Conservation (phyloP, 1,139 yeast genomes). For the Pichia kudriavzevii region DNA sequence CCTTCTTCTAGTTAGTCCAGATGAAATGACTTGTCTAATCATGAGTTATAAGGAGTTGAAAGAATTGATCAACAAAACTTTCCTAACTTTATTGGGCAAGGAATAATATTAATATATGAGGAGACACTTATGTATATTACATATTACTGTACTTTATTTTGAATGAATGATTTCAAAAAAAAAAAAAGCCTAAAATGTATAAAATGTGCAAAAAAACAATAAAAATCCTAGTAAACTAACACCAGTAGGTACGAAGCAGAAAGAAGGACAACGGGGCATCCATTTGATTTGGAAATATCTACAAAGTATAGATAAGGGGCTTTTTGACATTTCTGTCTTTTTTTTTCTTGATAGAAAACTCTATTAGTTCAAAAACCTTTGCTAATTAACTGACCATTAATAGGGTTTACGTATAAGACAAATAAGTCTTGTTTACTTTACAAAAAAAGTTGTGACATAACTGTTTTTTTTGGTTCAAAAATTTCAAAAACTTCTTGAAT, state of each 20-base stretch:
- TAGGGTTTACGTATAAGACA: too few species aligned
- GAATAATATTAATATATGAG: conserved; percentile 3
- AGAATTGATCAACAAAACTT: conserved; percentile 64
- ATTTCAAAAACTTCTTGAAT: too few species aligned
- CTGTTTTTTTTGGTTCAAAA: too few species aligned
- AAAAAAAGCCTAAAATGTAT: conserved; percentile 3
- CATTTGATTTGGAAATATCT: too few species aligned
- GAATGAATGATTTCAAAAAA: neutral
- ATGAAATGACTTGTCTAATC: conserved; percentile 74
- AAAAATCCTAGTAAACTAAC: conserved; percentile 1
- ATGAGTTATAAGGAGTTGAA: conserved; percentile 76
- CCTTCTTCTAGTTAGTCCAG: conserved; percentile 69
- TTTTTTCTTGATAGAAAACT: neutral
- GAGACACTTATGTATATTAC: conserved; percentile 3
- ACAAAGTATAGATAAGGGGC: neutral
- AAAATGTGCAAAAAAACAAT: conserved; percentile 5
- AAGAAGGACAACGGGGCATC: too few species aligned
- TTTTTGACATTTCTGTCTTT: neutral
- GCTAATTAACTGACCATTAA: too few species aligned
- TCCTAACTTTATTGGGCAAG: conserved; percentile 42
- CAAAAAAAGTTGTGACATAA: neutral
- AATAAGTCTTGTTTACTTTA: neutral
- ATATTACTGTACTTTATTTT: neutral
- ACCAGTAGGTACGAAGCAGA: neutral
- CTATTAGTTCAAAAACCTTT: neutral